phyloP scores from a whole-genome alignment of 2,329 filamentous ascomycete species.

The Penicillium sp. region DNA sequence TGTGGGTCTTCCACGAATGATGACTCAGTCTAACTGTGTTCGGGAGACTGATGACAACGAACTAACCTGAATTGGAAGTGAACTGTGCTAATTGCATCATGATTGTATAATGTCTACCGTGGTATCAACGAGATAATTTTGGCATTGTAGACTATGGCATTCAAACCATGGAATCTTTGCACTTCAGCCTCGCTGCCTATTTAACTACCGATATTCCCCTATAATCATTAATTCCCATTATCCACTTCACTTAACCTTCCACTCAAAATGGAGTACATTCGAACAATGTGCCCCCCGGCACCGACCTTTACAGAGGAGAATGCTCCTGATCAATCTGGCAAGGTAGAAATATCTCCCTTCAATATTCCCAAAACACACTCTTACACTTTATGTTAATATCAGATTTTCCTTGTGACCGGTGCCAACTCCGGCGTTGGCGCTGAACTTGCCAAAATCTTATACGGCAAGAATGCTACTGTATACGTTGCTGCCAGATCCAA shows the following conservation, averaged over 20 bases:
- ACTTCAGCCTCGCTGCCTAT: neutral
- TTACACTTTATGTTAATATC: neutral
- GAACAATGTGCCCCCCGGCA: conserved; percentile 8
- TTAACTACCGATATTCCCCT: neutral
- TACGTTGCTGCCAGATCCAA: conserved; percentile 28
- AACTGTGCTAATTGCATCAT: neutral
- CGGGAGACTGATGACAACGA: neutral
- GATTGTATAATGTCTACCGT: neutral
- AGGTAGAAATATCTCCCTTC: neutral
- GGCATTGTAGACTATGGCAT: neutral
- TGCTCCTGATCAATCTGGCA: conserved; percentile 20
- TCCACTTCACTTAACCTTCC: neutral
- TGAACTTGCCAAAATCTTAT: conserved; percentile 25
- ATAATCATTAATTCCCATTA: neutral
- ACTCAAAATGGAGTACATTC: neutral
- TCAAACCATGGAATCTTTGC: neutral
- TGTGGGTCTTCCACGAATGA: neutral
- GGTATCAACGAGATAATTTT: neutral
- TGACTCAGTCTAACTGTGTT: neutral
- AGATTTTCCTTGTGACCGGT: conserved; percentile 30
- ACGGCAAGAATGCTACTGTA: conserved; percentile 19
- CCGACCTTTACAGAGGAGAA: conserved; percentile 22
- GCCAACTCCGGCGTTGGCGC: conserved; percentile 25
- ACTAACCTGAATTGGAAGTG: neutral
- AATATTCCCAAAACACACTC: neutral